phyloP scores from a whole-genome alignment of 768 basidiomycete genomes.

The Amanita pseudoporphyria region DNA sequence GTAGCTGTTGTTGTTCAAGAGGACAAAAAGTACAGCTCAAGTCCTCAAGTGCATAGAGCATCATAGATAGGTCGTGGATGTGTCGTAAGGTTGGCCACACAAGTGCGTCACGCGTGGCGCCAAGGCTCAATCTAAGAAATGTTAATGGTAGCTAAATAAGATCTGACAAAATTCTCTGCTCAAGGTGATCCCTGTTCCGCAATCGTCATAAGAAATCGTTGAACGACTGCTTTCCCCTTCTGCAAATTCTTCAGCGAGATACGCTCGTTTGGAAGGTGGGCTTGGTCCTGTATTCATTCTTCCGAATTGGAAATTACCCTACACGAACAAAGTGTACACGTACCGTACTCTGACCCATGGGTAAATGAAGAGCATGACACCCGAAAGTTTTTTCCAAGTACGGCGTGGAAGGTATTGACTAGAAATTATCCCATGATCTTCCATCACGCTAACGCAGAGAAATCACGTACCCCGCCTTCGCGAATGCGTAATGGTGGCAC shows the following conservation, averaged over 20 bases:
- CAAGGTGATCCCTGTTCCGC: constrained; percentile 21
- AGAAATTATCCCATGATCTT: constrained; percentile 5
- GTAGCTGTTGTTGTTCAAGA: no score
- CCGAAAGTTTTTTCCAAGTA: constrained; percentile 88
- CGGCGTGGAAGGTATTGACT: constrained; percentile 93
- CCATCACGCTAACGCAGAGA: background rate
- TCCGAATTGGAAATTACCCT: background rate
- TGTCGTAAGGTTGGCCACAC: no score
- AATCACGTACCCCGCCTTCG: constrained; percentile 75
- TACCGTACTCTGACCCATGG: constrained; percentile 87
- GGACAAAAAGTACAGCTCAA: no score
- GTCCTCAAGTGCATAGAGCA: no score
- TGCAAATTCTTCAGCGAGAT: constrained; percentile 78
- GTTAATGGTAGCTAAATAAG: no score
- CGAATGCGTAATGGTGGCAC: constrained; percentile 78
- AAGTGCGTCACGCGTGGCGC: no score
- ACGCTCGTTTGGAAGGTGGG: constrained; percentile 89
- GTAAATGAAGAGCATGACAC: constrained; percentile 87
- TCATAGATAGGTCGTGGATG: no score
- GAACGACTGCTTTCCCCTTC: constrained; percentile 67
- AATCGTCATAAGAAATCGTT: constrained; percentile 58
- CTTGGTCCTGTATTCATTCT: constrained; percentile 59
- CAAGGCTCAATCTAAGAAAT: no score
- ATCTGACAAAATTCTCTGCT: background rate
- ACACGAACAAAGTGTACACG: constrained; percentile 17